A percentile compares a stretch with the other conserved stretches of the same genome.
Conservation (phyloP, 257 asterid species). For the Petunia axillaris region DNA sequence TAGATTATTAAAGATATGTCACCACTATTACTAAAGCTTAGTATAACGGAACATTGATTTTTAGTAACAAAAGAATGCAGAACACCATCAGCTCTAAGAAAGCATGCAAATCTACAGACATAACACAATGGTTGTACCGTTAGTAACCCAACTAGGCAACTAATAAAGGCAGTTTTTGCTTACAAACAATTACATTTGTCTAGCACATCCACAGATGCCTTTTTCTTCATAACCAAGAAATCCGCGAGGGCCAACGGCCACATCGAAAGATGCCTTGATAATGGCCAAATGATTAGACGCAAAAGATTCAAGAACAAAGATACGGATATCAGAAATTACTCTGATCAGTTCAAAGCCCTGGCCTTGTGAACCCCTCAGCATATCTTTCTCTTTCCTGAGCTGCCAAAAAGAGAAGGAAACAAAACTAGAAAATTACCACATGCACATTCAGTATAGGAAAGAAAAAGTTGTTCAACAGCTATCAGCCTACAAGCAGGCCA, state of each 20-base stretch:
- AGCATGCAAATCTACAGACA: neutral
- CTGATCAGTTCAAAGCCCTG: conserved; percentile 75
- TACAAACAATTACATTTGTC: neutral
- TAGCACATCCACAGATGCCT: neutral
- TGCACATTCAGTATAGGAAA: conserved; percentile 2
- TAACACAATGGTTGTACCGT: neutral
- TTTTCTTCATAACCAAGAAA: too few relatives aligned
- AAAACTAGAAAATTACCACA: neutral
- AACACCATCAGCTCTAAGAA: neutral
- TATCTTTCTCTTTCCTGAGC: conserved; percentile 76
- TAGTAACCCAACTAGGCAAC: neutral
- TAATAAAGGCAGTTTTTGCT: neutral
- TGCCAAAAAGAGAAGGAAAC: conserved; percentile 37
- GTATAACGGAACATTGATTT: neutral
- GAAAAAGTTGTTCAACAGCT: conserved; percentile 3
- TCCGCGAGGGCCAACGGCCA: too few relatives aligned
- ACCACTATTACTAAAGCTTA: neutral
- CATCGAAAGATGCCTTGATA: neutral
- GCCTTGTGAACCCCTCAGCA: conserved; percentile 66
- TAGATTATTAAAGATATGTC: neutral
- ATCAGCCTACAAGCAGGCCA: neutral
- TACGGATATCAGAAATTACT: conserved; percentile 44
- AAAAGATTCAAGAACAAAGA: conserved; percentile 8
- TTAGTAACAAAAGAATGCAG: conserved; percentile 11
- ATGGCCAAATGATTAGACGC: neutral